These are phyloP conservation scores for Hortiboletus flavorubellus DNA, from an alignment of 768 basidiomycete genomes.

Conservation along the genomic window DNA sequence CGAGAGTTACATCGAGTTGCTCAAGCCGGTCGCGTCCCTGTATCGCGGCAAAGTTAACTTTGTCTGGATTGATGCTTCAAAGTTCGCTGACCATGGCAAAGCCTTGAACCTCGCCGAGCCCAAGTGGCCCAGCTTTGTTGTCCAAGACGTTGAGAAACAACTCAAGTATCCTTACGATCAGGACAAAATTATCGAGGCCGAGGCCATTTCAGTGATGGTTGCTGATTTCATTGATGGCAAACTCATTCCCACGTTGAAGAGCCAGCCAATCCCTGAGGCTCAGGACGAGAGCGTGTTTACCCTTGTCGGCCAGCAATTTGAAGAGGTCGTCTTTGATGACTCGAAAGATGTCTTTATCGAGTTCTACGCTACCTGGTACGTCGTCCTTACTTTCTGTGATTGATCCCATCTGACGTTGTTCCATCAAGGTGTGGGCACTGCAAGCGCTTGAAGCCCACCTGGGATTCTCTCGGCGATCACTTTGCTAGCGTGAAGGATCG, in stretches of 20 bases:
- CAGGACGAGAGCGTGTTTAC: slow-evolving; percentile 82
- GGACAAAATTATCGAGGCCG: slow-evolving; percentile 53
- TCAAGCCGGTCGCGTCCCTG: slow-evolving; percentile 76
- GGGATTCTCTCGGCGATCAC: slow-evolving; percentile 88
- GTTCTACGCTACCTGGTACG: slow-evolving; percentile 95
- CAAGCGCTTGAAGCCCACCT: slow-evolving; percentile 93
- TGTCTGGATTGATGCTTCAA: slow-evolving; percentile 95
- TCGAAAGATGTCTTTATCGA: slow-evolving; percentile 94
- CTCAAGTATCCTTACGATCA: slow-evolving; percentile 90
- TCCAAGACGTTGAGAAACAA: slow-evolving; percentile 81
- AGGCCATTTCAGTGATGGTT: slow-evolving; percentile 57
- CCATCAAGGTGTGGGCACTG: slow-evolving; percentile 83
- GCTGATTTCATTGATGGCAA: slow-evolving; percentile 66
- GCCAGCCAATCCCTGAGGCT: slow-evolving; percentile 74
- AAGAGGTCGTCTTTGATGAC: slow-evolving; percentile 81
- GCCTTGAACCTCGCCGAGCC: slow-evolving; percentile 82
- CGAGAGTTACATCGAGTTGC: slow-evolving; percentile 58
- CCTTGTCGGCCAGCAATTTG: slow-evolving; percentile 88
- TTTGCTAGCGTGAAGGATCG: slow-evolving; percentile 73
- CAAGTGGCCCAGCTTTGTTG: slow-evolving; percentile 92
- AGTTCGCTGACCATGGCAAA: slow-evolving; percentile 94
- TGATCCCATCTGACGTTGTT: not conserved
- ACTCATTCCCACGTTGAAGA: slow-evolving; percentile 84
- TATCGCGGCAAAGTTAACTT: slow-evolving; percentile 91
- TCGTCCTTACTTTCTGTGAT: slow-evolving; percentile 10